phyloP scores from a whole-genome alignment of 305 asterid genomes.

The Fraxinus sp. region DNA sequence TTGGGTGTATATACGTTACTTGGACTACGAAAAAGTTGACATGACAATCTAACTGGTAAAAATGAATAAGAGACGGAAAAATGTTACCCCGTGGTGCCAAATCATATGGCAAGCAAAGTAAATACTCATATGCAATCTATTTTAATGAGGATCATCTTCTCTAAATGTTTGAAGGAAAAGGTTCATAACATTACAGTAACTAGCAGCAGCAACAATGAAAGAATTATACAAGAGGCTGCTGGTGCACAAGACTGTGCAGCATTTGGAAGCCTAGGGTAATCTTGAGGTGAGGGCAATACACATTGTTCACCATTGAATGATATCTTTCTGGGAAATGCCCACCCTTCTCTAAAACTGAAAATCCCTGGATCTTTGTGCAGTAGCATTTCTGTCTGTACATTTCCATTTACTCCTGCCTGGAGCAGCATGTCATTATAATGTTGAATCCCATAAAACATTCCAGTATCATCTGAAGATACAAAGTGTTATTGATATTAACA shows the following conservation, averaged over 20 bases:
- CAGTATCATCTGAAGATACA: constrained; percentile 57
- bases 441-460: constrained; percentile 68
- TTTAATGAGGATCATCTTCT: neutral
- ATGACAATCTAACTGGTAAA: neutral
- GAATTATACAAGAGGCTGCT: neutral
- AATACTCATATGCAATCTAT: neutral
- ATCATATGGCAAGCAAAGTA: neutral
- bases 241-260: constrained; percentile 23
- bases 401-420: constrained; percentile 59
- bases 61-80: neutral
- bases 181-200: constrained; percentile 21
- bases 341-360: constrained; percentile 65
- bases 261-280: constrained; percentile 70
- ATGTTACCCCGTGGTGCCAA: neutral
- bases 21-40: neutral
- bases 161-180: neutral
- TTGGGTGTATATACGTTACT: neutral
- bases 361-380: constrained; percentile 44
- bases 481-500: neutral
- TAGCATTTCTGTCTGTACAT: constrained; percentile 79
- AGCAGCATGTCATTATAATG: constrained; percentile 72
- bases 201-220: constrained; percentile 27
- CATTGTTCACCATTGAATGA: constrained; percentile 75
- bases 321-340: constrained; percentile 80
- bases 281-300: constrained; percentile 70